Percentiles rank a stretch among this genome's conserved stretches.
phyloP scores from a whole-genome alignment of 2,329 filamentous ascomycete genomes.

The Epichloe sylvatica region DNA sequence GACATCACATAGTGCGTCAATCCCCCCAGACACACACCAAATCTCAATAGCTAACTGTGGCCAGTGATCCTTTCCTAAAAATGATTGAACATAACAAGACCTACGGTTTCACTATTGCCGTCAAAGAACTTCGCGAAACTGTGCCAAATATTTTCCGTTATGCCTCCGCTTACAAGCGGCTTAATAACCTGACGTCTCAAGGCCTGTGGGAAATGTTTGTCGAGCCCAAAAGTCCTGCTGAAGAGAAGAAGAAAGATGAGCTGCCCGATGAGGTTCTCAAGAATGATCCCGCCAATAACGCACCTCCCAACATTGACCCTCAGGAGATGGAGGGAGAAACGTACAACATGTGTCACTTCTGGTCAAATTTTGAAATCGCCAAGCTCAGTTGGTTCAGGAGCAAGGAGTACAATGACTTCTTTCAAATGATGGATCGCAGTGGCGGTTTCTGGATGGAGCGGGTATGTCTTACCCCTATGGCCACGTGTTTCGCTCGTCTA shows the following conservation, averaged over 20 bases:
- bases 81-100: conserved; percentile 96
- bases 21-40: not conserved
- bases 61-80: conserved; percentile 70
- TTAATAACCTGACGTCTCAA: conserved; percentile 78
- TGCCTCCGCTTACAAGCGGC: conserved; percentile 91
- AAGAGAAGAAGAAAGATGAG: conserved; percentile 49
- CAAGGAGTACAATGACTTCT: conserved; percentile 95
- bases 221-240: conserved; percentile 54
- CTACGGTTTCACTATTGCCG: conserved; percentile 96
- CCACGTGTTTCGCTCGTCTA: not conserved
- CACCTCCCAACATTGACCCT: conserved; percentile 68
- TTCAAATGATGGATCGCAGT: conserved; percentile 96
- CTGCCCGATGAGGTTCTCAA: conserved; percentile 71
- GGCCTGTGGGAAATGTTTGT: conserved; percentile 99
- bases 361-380: conserved; percentile 99
- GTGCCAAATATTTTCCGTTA: conserved; percentile 98
- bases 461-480: conserved; percentile 34
- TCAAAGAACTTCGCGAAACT: conserved; percentile 94
- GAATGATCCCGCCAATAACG: conserved; percentile 55
- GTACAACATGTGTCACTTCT: conserved; percentile 99
- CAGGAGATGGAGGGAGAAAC: conserved; percentile 94
- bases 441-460: conserved; percentile 99
- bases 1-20: conserved; percentile 81
- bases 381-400: conserved; percentile 90
- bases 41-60: not conserved